phyloP scores from a whole-genome alignment of 2,329 filamentous ascomycete genomes.

The Pyricularia sp. region DNA sequence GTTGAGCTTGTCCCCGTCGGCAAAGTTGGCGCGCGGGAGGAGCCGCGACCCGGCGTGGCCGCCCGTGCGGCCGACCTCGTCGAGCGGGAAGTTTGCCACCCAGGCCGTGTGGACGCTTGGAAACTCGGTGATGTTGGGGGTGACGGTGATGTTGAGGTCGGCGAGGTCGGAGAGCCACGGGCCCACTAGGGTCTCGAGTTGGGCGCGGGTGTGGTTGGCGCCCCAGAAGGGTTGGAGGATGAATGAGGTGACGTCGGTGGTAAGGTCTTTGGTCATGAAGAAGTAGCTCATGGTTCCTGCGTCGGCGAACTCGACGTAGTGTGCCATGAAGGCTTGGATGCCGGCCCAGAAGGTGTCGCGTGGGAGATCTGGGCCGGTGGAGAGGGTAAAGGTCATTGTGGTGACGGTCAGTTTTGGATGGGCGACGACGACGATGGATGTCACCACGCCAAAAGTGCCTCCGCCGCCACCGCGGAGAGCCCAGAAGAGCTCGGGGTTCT shows the following conservation, averaged over 20 bases:
- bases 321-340: slow-evolving; percentile 12
- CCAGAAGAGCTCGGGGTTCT: slow-evolving; percentile 40
- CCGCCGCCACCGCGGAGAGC: slow-evolving; percentile 38
- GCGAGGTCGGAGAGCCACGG: neutral
- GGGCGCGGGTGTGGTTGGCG: slow-evolving; percentile 4
- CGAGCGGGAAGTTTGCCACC: neutral
- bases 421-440: slow-evolving; percentile 20
- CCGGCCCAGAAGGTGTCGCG: slow-evolving; percentile 15
- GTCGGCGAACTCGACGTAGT: slow-evolving; percentile 15
- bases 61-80: slow-evolving; percentile 4
- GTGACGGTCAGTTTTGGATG: slow-evolving; percentile 5
- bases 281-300: slow-evolving; percentile 19
- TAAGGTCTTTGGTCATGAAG: slow-evolving; percentile 7
- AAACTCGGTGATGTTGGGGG: neutral
- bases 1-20: neutral
- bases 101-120: neutral
- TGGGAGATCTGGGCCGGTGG: slow-evolving; percentile 14
- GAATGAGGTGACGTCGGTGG: neutral
- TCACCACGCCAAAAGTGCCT: slow-evolving; percentile 38
- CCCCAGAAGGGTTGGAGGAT: slow-evolving; percentile 8
- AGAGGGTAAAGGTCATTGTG: slow-evolving; percentile 20
- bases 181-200: neutral
- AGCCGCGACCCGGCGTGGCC: slow-evolving; percentile 5
- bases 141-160: neutral
- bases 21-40: slow-evolving; percentile 8